A percentile compares a stretch with the other conserved stretches of the same genome.
phyloP scores from a whole-genome alignment of 495 filamentous ascomycete genomes.

The Xylaria acuta region DNA sequence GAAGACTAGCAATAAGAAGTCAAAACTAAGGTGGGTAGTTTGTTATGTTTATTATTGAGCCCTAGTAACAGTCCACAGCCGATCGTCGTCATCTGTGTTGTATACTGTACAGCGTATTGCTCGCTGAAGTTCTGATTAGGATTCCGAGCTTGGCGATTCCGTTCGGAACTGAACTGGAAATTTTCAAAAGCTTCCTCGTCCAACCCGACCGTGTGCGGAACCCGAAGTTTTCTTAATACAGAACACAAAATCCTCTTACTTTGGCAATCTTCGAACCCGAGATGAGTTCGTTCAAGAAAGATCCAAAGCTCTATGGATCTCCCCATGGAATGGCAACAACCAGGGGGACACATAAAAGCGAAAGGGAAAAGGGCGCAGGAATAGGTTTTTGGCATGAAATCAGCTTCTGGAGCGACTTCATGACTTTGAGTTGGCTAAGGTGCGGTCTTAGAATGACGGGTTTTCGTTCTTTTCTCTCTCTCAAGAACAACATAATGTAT shows the following conservation, averaged over 20 bases:
- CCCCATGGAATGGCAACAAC: background rate
- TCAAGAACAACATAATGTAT: background rate
- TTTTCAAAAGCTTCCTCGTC: background rate
- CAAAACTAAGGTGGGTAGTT: background rate
- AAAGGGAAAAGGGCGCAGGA: background rate
- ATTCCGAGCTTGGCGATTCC: background rate
- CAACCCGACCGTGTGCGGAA: too few species aligned
- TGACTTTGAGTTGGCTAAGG: background rate
- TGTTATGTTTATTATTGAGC: background rate
- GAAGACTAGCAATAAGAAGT: background rate
- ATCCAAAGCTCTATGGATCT: background rate
- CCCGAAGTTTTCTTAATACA: background rate
- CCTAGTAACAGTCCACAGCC: background rate
- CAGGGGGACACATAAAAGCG: too few species aligned
- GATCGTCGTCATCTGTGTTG: background rate
- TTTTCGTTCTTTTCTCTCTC: background rate
- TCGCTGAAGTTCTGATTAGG: background rate
- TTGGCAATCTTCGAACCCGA: background rate
- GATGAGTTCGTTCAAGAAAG: background rate
- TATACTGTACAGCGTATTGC: background rate
- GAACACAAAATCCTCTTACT: background rate
- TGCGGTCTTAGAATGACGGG: background rate
- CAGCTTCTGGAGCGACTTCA: background rate
- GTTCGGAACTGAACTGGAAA: background rate
- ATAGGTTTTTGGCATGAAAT: background rate